A percentile compares a stretch with the other conserved stretches of the same genome.
Evolutionary conservation across 2,329 filamentous ascomycete species (phyloP).

Genomic region (Hansfordia pulvinata): DNA sequence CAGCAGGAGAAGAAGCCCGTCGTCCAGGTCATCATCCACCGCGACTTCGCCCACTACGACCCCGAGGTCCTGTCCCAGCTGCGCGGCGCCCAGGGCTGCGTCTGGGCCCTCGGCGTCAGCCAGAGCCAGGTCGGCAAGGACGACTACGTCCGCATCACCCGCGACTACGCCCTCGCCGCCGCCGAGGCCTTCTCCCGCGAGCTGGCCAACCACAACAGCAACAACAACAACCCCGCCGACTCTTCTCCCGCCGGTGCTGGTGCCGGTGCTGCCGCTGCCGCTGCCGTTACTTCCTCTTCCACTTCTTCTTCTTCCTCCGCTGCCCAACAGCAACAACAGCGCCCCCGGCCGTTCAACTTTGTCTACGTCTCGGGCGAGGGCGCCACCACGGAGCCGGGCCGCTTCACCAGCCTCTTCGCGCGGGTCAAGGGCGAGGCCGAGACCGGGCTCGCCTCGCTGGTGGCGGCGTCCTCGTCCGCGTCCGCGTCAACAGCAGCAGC

Average conservation of each 20-base stretch:
- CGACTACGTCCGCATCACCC: conserved; percentile 57
- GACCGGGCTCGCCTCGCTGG: conserved; percentile 38
- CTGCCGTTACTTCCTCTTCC: too few species aligned
- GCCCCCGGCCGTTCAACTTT: too few species aligned
- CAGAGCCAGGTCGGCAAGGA: conserved; percentile 44
- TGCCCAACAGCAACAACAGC: too few species aligned
- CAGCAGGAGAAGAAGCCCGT: conserved; percentile 42
- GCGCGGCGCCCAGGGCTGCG: conserved; percentile 50
- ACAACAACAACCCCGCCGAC: too few species aligned
- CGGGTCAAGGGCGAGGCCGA: conserved; percentile 58
- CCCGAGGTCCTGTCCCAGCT: conserved; percentile 42
- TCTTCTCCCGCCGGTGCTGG: too few species aligned
- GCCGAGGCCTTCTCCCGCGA: conserved; percentile 51
- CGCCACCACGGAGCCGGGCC: conserved; percentile 41
- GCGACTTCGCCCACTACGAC: conserved; percentile 51
- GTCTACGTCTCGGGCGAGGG: conserved; percentile 56
- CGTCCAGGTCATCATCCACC: conserved; percentile 52
- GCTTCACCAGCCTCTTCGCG: conserved; percentile 43
- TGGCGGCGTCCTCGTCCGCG: too few species aligned
- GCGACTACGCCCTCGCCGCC: conserved; percentile 49
- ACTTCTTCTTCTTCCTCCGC: too few species aligned
- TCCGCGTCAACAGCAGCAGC: too few species aligned
- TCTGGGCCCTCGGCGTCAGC: conserved; percentile 62
- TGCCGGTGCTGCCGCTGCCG: too few species aligned
- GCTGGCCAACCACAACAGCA: too few species aligned